Conservation (phyloP, 2,329 filamentous ascomycete genomes). For the Sporothrix euskadiensis region DNA sequence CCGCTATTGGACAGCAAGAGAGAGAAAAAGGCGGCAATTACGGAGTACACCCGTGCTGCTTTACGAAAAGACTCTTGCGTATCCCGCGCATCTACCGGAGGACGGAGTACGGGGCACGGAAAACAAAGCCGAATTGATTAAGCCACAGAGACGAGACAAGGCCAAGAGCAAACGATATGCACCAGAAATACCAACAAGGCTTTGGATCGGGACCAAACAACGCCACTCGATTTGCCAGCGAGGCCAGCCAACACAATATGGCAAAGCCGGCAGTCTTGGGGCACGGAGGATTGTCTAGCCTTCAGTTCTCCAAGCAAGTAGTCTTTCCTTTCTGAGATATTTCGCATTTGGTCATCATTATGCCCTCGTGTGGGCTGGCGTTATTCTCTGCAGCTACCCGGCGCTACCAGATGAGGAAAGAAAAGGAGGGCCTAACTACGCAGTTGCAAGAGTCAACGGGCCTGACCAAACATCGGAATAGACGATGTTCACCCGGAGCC, state of each 20-base stretch:
- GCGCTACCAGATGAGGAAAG: not conserved
- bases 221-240: not conserved
- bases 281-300: not conserved
- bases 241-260: not conserved
- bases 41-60: not conserved
- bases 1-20: not conserved
- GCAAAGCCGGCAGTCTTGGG: not conserved
- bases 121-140: not conserved
- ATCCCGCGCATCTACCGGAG: not conserved
- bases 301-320: not conserved
- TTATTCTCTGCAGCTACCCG: not conserved
- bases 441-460: not conserved
- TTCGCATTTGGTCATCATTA: not conserved
- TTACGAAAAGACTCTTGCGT: not conserved
- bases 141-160: not conserved
- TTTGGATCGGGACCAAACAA: not conserved
- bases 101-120: not conserved
- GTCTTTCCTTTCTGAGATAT: not conserved
- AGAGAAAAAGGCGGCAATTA: conserved; percentile 12
- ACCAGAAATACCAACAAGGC: not conserved
- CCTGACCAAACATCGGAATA: not conserved
- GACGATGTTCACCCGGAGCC: conserved; percentile 17
- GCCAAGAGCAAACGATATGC: not conserved
- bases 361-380: not conserved
- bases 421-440: not conserved